Evolutionary conservation across 2,329 filamentous ascomycete genomes (phyloP).

Genomic region (Parafenestella ontariensis): DNA sequence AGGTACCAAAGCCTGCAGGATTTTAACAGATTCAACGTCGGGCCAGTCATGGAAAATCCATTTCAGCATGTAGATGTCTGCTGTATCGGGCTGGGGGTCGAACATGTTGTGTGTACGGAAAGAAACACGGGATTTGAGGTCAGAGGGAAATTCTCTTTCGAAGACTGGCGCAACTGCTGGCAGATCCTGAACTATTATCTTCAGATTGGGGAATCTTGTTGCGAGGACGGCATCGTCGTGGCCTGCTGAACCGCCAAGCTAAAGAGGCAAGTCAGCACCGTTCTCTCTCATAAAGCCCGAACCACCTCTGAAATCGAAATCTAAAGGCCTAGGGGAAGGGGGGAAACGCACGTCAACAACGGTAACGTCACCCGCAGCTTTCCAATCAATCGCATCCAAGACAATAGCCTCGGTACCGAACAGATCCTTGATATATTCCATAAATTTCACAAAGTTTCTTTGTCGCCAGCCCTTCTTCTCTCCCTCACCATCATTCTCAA

Average conservation of each 20-base stretch:
- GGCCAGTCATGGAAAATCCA: slow-evolving; percentile 70
- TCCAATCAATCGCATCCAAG: slow-evolving; percentile 36
- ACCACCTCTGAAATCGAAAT: not conserved
- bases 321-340: not conserved
- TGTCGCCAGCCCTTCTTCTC: slow-evolving; percentile 41
- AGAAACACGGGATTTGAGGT: slow-evolving; percentile 35
- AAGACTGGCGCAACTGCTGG: slow-evolving; percentile 34
- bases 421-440: slow-evolving; percentile 44
- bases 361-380: slow-evolving; percentile 25
- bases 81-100: slow-evolving; percentile 61
- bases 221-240: slow-evolving; percentile 42
- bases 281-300: not conserved
- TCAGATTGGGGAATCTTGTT: slow-evolving; percentile 33
- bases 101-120: slow-evolving; percentile 65
- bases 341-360: slow-evolving; percentile 38
- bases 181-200: slow-evolving; percentile 42
- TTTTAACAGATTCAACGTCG: slow-evolving; percentile 52
- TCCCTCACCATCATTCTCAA: slow-evolving; percentile 41
- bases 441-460: slow-evolving; percentile 41
- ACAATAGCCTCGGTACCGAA: slow-evolving; percentile 38
- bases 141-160: slow-evolving; percentile 27
- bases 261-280: not conserved
- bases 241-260: slow-evolving; percentile 41
- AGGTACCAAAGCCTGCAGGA: slow-evolving; percentile 58
- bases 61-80: slow-evolving; percentile 63